Percentiles rank a stretch among this genome's conserved stretches.
These are phyloP conservation scores for Stylonectria norvegica DNA, from an alignment of 2,329 filamentous ascomycete genomes.

Conservation along the genomic window DNA sequence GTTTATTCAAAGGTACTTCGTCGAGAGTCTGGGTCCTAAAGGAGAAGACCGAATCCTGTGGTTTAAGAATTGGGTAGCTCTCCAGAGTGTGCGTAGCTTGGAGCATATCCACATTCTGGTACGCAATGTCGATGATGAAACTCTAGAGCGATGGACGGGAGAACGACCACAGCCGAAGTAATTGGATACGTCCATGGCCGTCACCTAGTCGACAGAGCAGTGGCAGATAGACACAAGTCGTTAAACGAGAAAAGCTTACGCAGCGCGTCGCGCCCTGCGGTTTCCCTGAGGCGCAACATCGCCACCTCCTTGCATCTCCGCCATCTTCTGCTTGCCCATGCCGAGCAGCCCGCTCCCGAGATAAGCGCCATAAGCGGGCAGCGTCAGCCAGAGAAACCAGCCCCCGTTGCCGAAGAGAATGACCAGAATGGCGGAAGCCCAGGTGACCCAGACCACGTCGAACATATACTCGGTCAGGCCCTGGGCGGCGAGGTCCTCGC, in stretches of 20 bases:
- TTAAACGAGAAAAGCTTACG: conserved; percentile 31
- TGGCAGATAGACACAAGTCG: conserved; percentile 7
- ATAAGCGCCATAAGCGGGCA: conserved; percentile 55
- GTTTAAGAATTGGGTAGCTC: conserved; percentile 91
- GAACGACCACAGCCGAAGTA: conserved; percentile 36
- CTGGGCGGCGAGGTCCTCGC: conserved; percentile 82
- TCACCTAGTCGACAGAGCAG: not conserved
- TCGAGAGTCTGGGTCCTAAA: conserved; percentile 48
- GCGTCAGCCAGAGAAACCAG: conserved; percentile 53
- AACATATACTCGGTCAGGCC: conserved; percentile 98
- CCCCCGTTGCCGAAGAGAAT: conserved; percentile 77
- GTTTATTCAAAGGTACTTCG: conserved; percentile 70
- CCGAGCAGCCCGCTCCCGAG: conserved; percentile 53
- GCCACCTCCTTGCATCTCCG: conserved; percentile 41
- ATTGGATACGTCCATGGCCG: not conserved
- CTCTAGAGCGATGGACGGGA: conserved; percentile 53
- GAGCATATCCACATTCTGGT: conserved; percentile 86
- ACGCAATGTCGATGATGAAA: conserved; percentile 48
- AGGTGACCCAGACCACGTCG: conserved; percentile 93
- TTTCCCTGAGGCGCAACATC: conserved; percentile 43
- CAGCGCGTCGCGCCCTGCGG: conserved; percentile 53
- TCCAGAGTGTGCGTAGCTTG: conserved; percentile 83
- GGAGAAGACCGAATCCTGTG: conserved; percentile 62
- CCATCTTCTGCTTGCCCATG: conserved; percentile 51
- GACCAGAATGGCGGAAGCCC: conserved; percentile 70